Conservation (phyloP, 2,329 filamentous ascomycete species). For the Cercospora zeae-maydis region DNA sequence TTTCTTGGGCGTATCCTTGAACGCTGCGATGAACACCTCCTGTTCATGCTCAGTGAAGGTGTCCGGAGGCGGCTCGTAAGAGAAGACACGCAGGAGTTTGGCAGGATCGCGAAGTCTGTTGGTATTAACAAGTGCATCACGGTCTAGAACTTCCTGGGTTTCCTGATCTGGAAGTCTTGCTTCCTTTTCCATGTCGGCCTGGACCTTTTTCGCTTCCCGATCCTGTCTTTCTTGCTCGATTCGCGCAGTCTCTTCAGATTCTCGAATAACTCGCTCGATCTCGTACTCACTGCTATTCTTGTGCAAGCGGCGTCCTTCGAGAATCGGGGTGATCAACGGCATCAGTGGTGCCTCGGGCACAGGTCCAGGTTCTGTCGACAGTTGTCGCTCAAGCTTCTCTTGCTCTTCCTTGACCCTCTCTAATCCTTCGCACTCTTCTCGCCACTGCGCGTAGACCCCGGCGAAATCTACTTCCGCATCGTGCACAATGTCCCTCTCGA, state of each 20-base stretch:
- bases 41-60: constrained; percentile 72
- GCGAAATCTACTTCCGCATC: constrained; percentile 35
- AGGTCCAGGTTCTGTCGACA: constrained; percentile 33
- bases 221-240: constrained; percentile 59
- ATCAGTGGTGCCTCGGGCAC: constrained; percentile 46
- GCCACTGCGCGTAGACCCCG: constrained; percentile 42
- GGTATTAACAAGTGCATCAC: constrained; percentile 60
- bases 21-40: constrained; percentile 67
- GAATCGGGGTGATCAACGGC: constrained; percentile 41
- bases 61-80: constrained; percentile 67
- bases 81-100: constrained; percentile 65
- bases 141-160: constrained; percentile 57
- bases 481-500: constrained; percentile 34
- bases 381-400: constrained; percentile 36
- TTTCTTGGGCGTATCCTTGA: constrained; percentile 73
- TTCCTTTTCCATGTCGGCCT: constrained; percentile 72
- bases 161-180: constrained; percentile 70
- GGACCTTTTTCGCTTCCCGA: constrained; percentile 59
- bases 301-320: constrained; percentile 51
- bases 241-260: constrained; percentile 68
- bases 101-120: constrained; percentile 63
- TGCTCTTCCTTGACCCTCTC: constrained; percentile 43
- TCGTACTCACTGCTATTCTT: constrained; percentile 70
- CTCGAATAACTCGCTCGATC: constrained; percentile 66
- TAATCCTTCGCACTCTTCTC: constrained; percentile 39